Evolutionary conservation across 2,329 filamentous ascomycete species (phyloP).

Genomic region (Neurospora sp.): DNA sequence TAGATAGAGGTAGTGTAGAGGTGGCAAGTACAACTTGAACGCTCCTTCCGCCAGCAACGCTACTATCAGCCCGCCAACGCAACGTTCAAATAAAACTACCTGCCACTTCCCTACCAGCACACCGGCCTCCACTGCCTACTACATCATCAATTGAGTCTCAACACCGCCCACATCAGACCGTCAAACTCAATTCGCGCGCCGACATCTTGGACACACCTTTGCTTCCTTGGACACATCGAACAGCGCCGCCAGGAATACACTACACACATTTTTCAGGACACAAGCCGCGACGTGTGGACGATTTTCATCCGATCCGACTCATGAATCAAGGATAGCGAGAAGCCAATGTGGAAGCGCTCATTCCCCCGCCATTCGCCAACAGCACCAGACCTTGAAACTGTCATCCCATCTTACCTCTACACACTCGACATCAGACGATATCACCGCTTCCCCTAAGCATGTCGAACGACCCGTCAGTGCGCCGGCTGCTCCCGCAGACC

Average conservation of each 20-base stretch:
- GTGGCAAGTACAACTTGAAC: not conserved
- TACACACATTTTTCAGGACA: not conserved
- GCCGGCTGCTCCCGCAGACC: conserved; percentile 57
- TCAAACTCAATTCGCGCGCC: not conserved
- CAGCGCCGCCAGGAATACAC: not conserved
- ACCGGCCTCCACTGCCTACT: not conserved
- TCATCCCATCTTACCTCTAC: not conserved
- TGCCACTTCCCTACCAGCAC: not conserved
- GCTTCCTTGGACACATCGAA: not conserved
- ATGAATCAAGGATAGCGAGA: not conserved
- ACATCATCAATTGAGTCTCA: not conserved
- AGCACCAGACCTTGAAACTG: not conserved
- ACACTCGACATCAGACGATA: not conserved
- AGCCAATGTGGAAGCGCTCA: not conserved
- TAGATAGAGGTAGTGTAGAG: not conserved
- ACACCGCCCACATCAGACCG: not conserved
- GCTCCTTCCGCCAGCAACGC: not conserved
- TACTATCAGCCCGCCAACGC: not conserved
- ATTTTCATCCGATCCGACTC: not conserved
- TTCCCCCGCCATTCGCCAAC: not conserved
- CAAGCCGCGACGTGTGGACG: not conserved
- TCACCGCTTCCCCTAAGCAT: conserved; percentile 26
- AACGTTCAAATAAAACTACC: not conserved
- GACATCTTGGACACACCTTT: not conserved
- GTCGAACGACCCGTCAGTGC: conserved; percentile 53